Evolutionary conservation across 331 rosid genomes (phyloP), one percentile per base, ranked within the genome.

Genomic region (Rhamnella rubrinervis): DNA sequence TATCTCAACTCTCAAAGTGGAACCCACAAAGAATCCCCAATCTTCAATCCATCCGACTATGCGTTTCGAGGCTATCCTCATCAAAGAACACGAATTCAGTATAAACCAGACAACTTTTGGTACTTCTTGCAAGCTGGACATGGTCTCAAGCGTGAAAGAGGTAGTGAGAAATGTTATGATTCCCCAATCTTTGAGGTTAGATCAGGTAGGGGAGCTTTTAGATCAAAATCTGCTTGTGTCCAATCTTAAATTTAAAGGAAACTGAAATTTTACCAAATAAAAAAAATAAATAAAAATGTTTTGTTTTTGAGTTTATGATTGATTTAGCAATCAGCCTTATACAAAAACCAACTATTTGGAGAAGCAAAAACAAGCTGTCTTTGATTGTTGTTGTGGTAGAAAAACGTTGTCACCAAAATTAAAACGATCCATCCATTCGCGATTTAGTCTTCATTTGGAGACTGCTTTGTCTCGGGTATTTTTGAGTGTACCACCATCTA

Each of bases 21-120:
- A 56, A 35, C 55, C 52, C 84, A 71, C 57, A 87, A 66, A 66
- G 97, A 92, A 72, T 77, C 87, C 31, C 96, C 92, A 0, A 64
- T 92, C 13, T 92, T 92, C 79, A 86, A 92, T 66, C 98, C 98
- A n/a, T 82, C 92, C 9, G 88, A 89, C 12, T 87, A 89, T 63
- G 26, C 38, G 55, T 80, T 74, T 77, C 86, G 79, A 59, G 92
- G 92, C 52, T 92, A 89, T 69, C 98, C 96, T 13, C 98, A 92
- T 67, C 56, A 81, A 51, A 75, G 92, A 71, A 71, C 75, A 16
- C 68, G 68, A 44, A 66, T 73, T 57, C 75, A 70, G 56, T 82
- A 53, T 5, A 53, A 78, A 58, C 60, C 73, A 6, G 68, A 20
- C 20, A 77, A 63, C 35, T 59, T 68, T 81, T 75, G 96, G 83